Percentiles rank a stretch among this genome's conserved stretches.
Conservation (phyloP, 1,139 yeast genomes). For the Yamadazyma taylorii region DNA sequence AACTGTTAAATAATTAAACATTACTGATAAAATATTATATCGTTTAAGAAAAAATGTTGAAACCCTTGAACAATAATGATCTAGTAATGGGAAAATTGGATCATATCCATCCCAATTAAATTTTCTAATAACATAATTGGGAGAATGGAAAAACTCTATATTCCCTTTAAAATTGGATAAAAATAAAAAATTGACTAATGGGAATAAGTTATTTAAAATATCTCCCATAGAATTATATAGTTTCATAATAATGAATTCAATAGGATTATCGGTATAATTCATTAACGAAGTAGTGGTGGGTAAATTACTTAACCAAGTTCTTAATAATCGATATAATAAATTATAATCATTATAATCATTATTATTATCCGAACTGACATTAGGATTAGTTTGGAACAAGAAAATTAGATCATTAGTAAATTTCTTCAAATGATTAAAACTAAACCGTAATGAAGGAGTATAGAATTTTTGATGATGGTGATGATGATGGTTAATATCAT, state of each 20-base stretch:
- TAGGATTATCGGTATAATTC: conserved; percentile 16
- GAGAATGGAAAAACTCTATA: conserved; percentile 17
- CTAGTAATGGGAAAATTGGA: conserved; percentile 8
- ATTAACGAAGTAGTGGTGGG: conserved; percentile 23
- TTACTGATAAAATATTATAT: conserved; percentile 18
- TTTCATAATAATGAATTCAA: conserved; percentile 19
- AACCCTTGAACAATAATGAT: conserved; percentile 21
- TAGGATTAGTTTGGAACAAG: conserved; percentile 4
- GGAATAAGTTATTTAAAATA: conserved; percentile 27
- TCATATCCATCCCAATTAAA: background rate
- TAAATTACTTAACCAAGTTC: conserved; percentile 27
- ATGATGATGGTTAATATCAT: conserved; percentile 9
- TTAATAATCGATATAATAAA: conserved; percentile 20
- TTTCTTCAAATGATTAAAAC: conserved; percentile 9
- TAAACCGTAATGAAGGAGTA: conserved; percentile 14
- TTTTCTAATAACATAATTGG: conserved; percentile 7
- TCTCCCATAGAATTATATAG: conserved; percentile 20
- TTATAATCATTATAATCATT: conserved; percentile 12
- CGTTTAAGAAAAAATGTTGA: conserved; percentile 25
- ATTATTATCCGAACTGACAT: conserved; percentile 7
- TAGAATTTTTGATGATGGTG: too few species aligned
- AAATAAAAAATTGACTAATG: conserved; percentile 23
- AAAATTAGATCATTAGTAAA: conserved; percentile 6
- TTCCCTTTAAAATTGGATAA: conserved; percentile 27
- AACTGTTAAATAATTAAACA: conserved; percentile 21